phyloP scores from a whole-genome alignment of 2,329 filamentous ascomycete genomes.

The Zelopaecilomyces penicillatus region DNA sequence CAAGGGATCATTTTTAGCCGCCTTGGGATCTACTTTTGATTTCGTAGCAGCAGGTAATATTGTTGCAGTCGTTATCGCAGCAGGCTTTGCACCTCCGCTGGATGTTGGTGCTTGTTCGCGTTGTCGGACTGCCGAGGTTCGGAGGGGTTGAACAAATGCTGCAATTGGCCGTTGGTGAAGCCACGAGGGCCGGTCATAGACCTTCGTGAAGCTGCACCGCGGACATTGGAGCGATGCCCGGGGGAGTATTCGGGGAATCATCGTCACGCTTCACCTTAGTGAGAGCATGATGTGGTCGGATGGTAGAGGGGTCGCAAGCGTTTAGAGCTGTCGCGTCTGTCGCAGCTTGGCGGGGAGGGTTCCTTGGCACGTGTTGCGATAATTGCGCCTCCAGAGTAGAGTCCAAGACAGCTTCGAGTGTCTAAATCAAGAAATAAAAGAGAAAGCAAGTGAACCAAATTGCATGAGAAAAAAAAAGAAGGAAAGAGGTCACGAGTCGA shows the following conservation, averaged over 20 bases:
- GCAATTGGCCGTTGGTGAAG: slow-evolving; percentile 18
- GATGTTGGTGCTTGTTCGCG: slow-evolving; percentile 16
- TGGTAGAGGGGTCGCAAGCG: background rate
- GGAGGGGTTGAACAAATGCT: slow-evolving; percentile 19
- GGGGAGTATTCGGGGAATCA: slow-evolving; percentile 29
- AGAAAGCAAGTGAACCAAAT: too few species aligned
- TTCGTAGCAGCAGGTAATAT: slow-evolving; percentile 1
- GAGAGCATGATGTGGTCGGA: slow-evolving; percentile 16
- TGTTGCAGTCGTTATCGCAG: slow-evolving; percentile 10
- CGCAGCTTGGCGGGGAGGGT: background rate
- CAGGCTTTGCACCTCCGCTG: slow-evolving; percentile 11
- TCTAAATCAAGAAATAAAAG: too few species aligned
- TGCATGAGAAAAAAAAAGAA: too few species aligned
- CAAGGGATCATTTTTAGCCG: slow-evolving; percentile 23
- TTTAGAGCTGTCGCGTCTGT: background rate
- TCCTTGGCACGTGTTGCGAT: too few species aligned
- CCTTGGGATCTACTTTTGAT: slow-evolving; percentile 8
- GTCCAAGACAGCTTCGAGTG: too few species aligned
- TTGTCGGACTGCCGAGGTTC: slow-evolving; percentile 22
- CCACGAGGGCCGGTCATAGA: slow-evolving; percentile 20
- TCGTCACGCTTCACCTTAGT: slow-evolving; percentile 18
- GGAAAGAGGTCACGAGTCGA: too few species aligned
- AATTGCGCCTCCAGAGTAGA: too few species aligned
- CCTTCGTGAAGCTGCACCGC: slow-evolving; percentile 19
- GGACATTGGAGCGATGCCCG: slow-evolving; percentile 25